Evolutionary conservation across 805 yeast genomes (phyloP).

Genomic region (Saccharomycopsis oosterbeekiorum): DNA sequence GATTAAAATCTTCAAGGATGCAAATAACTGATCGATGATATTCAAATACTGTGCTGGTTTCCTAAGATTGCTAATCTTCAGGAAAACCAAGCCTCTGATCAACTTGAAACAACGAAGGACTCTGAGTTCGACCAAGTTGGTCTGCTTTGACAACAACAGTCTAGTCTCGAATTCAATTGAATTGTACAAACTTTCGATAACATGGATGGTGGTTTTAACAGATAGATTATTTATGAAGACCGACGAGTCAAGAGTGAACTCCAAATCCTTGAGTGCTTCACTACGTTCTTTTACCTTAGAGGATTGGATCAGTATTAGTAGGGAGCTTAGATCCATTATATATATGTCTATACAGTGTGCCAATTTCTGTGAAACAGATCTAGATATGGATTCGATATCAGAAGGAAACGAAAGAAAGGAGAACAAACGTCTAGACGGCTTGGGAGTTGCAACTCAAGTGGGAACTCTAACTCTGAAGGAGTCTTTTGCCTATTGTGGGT

Average conservation of each 20-base stretch:
- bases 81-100: background rate
- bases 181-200: background rate
- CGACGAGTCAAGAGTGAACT: conserved; percentile 20
- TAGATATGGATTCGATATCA: background rate
- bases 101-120: conserved; percentile 23
- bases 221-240: conserved; percentile 11
- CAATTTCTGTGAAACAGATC: background rate
- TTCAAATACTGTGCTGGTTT: conserved; percentile 1
- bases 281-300: conserved; percentile 45
- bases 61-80: background rate
- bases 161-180: background rate
- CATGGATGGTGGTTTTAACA: background rate
- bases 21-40: background rate
- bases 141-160: background rate
- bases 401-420: background rate
- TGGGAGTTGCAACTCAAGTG: too few relatives aligned
- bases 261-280: conserved; percentile 36
- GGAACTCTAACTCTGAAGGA: too few relatives aligned
- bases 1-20: background rate
- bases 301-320: conserved; percentile 30
- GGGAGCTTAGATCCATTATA: background rate
- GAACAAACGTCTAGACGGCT: background rate
- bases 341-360: background rate
- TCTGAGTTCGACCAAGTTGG: conserved; percentile 25
- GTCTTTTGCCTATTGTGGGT: too few relatives aligned